A percentile compares a stretch with the other conserved stretches of the same genome.
These are phyloP conservation scores for Ambrosia artemisiifolia DNA, from an alignment of 129 eudicot species.

Conservation along the genomic window DNA sequence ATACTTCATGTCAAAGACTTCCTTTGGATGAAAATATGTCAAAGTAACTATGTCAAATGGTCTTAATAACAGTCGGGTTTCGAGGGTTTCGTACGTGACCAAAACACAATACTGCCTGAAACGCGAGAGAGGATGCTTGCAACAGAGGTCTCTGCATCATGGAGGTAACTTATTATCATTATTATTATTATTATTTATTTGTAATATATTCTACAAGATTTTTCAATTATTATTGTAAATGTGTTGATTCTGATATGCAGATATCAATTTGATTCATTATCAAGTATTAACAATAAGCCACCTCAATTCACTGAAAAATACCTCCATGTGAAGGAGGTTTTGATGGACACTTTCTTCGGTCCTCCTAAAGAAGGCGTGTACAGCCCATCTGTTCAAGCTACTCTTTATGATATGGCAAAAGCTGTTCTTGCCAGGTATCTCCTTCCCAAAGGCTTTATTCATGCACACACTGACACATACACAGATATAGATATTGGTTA, in stretches of 20 bases:
- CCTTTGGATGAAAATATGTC: neutral
- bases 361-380: slow-evolving; percentile 82
- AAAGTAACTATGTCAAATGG: slow-evolving; percentile 15
- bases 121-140: slow-evolving; percentile 95
- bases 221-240: neutral
- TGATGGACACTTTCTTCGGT: slow-evolving; percentile 80
- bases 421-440: slow-evolving; percentile 77
- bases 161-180: slow-evolving; percentile 54
- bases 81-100: slow-evolving; percentile 88
- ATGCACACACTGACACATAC: neutral
- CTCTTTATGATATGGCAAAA: slow-evolving; percentile 88
- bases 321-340: slow-evolving; percentile 58
- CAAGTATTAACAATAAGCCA: slow-evolving; percentile 49
- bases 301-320: slow-evolving; percentile 63
- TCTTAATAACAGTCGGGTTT: slow-evolving; percentile 76
- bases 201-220: neutral
- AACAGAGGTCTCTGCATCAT: slow-evolving; percentile 84
- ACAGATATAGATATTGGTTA: neutral
- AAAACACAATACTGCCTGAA: slow-evolving; percentile 84
- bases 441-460: neutral
- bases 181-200: neutral
- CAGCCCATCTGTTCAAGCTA: slow-evolving; percentile 98
- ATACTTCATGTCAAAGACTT: neutral
- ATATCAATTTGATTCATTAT: slow-evolving; percentile 61
- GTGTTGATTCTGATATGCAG: slow-evolving; percentile 35